These are phyloP conservation scores for Chlorella sp. DNA, from an alignment of 139 green algal genomes.

Conservation along the genomic window DNA sequence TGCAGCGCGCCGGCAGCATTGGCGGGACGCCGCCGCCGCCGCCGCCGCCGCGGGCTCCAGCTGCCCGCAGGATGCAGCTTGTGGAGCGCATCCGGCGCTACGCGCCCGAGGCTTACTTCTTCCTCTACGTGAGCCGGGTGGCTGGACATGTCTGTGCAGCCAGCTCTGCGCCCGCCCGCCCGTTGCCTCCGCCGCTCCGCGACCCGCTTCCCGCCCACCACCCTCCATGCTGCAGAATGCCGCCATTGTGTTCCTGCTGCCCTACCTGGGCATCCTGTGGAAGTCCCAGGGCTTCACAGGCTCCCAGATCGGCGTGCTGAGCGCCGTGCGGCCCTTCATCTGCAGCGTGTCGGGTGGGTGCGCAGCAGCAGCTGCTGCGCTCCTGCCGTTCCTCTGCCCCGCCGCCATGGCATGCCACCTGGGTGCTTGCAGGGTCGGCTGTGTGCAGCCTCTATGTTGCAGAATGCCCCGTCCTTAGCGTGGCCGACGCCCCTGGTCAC, in stretches of 20 bases:
- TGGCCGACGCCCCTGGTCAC: not conserved
- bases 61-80: too few relatives aligned
- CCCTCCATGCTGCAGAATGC: not conserved
- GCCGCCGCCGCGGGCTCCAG: too few relatives aligned
- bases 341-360: not conserved
- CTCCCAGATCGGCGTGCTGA: conserved; percentile 4
- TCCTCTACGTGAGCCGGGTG: conserved; percentile 3
- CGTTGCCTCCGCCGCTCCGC: not conserved
- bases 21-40: too few relatives aligned
- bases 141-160: too few relatives aligned
- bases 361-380: not conserved
- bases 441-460: not conserved
- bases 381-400: not conserved
- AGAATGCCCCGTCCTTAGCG: not conserved
- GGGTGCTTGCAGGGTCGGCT: not conserved
- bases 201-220: not conserved
- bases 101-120: not conserved
- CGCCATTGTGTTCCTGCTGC: not conserved
- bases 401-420: too few relatives aligned
- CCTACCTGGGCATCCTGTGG: conserved; percentile 7
- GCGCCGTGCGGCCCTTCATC: not conserved
- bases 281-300: not conserved
- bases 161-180: too few relatives aligned
- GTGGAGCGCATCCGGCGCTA: too few relatives aligned
- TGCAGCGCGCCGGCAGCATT: too few relatives aligned